A percentile compares a stretch with the other conserved stretches of the same genome.
Conservation (phyloP, 2,329 filamentous ascomycete genomes). For the Pyricularia grisea region DNA sequence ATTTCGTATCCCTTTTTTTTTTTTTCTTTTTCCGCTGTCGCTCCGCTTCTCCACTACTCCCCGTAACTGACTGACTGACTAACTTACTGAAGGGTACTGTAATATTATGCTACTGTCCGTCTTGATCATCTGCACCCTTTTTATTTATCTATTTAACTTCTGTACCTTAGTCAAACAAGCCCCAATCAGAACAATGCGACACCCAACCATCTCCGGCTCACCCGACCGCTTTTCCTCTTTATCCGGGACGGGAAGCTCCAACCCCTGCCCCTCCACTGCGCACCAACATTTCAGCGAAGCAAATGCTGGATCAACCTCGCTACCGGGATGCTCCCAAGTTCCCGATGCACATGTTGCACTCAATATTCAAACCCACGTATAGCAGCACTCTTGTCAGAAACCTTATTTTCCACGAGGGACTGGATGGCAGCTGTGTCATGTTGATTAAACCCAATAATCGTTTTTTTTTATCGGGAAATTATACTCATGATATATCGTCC, state of each 20-base stretch:
- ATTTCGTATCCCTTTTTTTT: background rate
- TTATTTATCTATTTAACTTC: background rate
- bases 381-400: background rate
- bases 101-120: background rate
- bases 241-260: background rate
- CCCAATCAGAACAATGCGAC: background rate
- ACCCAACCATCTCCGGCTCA: background rate
- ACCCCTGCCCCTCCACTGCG: too few species aligned
- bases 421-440: background rate
- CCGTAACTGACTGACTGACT: too few species aligned
- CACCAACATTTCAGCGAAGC: background rate
- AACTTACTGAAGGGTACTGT: too few species aligned
- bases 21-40: background rate
- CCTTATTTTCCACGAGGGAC: background rate
- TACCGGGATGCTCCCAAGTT: background rate
- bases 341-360: background rate
- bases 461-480: background rate
- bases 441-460: background rate
- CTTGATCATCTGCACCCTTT: background rate
- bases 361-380: background rate
- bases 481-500: background rate
- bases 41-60: background rate
- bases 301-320: background rate
- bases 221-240: background rate
- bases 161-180: background rate